Evolutionary conservation across 495 filamentous ascomycete genomes (phyloP), one percentile per base, ranked within the genome.

Genomic region (Durotheca rogersii): DNA sequence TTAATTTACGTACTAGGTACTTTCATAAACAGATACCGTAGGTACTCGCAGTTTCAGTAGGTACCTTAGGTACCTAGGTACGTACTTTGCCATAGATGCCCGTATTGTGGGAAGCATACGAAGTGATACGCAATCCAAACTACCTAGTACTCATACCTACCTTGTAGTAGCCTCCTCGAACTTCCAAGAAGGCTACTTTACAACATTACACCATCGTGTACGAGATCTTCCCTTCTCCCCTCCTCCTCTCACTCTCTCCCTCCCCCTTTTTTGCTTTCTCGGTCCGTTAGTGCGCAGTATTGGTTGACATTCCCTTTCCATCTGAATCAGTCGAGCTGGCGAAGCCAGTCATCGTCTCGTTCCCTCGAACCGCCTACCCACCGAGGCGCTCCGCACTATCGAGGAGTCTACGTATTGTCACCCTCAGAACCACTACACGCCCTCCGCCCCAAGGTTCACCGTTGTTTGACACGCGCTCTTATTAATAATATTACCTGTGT

Each of bases 331-430:
- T 40, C 27, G 11, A 40, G 37, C 15, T 12, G 9, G 9, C 23
- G 23, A 27, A 27, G 23, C 23, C 23, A 27, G 23, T 27, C 9
- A 9, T 27, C 23, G 9, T 27, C 23, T 9, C 23, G 23, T 9
- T 27, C 23, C 23, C 15, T 27, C 37, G n/a, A 23, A 35, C 16
- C 44, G 27, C 25, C 45, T 53, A 58, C 37, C 55, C 48, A 58
- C 49, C 39, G 12, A 49, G 55, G 55, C 45, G 49, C 49, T 53
- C 32, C 31, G 44, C 55, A 53, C 55, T 58, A 58, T 58, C 49
- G 55, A 58, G n/a, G n/a, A n/a, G 48, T 41, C 43, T 43, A 58
- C 54, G 48, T 43, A 58, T 53, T 39, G 54, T 51, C 36, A 48
- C 48, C 16, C 41, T 47, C 32, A 49, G 44, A 49, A 29, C 42